phyloP scores from a whole-genome alignment of 306 rosid genomes.

The Vachellia pachyceras region DNA sequence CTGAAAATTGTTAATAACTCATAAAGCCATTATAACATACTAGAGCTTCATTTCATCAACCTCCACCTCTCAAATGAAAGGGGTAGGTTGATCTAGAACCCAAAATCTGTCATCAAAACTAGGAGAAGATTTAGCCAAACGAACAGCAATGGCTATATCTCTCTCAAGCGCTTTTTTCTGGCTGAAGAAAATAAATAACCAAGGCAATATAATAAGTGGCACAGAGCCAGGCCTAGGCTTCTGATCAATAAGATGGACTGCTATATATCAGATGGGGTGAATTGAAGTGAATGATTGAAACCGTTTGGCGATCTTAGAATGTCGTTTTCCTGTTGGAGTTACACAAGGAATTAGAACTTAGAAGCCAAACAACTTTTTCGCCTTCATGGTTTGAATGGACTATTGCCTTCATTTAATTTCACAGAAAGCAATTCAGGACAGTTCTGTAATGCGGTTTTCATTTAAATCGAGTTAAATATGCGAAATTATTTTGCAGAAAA shows the following conservation, averaged over 20 bases:
- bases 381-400: neutral
- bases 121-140: no score
- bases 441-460: no score
- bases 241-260: neutral
- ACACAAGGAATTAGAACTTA: neutral
- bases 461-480: no score
- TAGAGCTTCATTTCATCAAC: no score
- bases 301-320: neutral
- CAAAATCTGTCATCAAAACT: no score
- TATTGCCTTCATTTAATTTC: constrained; percentile 1
- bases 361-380: neutral
- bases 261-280: neutral
- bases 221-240: neutral
- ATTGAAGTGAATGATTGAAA: neutral
- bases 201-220: neutral
- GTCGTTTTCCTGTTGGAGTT: constrained; percentile 21
- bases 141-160: no score
- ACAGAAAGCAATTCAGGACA: no score
- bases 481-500: no score
- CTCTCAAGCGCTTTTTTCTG: neutral
- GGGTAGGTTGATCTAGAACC: no score
- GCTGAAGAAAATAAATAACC: neutral
- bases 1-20: no score
- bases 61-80: no score
- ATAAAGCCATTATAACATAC: no score